phyloP scores from a whole-genome alignment of 2,329 filamentous ascomycete genomes.

The Lecanosticta acicola region DNA sequence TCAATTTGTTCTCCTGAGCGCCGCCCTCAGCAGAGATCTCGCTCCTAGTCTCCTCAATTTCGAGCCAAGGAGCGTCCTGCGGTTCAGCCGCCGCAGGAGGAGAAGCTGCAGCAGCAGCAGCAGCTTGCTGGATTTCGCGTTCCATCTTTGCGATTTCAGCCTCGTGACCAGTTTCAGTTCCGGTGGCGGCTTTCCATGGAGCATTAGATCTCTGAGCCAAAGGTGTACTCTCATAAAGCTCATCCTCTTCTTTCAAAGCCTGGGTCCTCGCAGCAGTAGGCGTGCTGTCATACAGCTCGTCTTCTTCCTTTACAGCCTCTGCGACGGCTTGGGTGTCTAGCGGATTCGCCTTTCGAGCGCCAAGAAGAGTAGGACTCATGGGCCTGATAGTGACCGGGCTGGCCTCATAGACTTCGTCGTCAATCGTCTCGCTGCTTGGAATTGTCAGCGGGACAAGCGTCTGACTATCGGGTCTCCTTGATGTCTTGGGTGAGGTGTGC shows the following conservation, averaged over 20 bases:
- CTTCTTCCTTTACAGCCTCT: background rate
- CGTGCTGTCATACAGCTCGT: slow-evolving; percentile 13
- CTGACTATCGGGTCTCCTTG: slow-evolving; percentile 4
- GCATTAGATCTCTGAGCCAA: too few relatives aligned
- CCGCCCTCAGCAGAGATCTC: slow-evolving; percentile 22
- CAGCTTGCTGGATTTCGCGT: slow-evolving; percentile 6
- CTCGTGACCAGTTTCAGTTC: slow-evolving; percentile 14
- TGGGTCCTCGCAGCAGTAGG: background rate
- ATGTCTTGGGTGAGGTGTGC: slow-evolving; percentile 6
- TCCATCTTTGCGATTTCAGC: slow-evolving; percentile 10
- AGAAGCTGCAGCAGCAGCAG: slow-evolving; percentile 1
- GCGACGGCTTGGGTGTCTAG: slow-evolving; percentile 1
- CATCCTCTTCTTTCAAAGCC: background rate
- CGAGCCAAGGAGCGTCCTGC: too few relatives aligned
- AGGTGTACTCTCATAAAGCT: slow-evolving; percentile 1
- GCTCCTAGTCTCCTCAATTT: slow-evolving; percentile 15
- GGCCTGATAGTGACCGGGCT: slow-evolving; percentile 7
- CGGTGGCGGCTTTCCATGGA: background rate
- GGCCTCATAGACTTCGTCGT: slow-evolving; percentile 1
- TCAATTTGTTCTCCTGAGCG: slow-evolving; percentile 6
- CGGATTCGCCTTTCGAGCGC: slow-evolving; percentile 10
- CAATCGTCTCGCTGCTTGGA: slow-evolving; percentile 2
- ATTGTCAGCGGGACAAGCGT: slow-evolving; percentile 3
- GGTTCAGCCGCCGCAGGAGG: background rate
- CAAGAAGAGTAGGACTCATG: slow-evolving; percentile 1